Percentiles rank a stretch among this genome's conserved stretches.
These are phyloP conservation scores for Candida nemodendra DNA, from an alignment of 805 yeast genomes.

Conservation along the genomic window DNA sequence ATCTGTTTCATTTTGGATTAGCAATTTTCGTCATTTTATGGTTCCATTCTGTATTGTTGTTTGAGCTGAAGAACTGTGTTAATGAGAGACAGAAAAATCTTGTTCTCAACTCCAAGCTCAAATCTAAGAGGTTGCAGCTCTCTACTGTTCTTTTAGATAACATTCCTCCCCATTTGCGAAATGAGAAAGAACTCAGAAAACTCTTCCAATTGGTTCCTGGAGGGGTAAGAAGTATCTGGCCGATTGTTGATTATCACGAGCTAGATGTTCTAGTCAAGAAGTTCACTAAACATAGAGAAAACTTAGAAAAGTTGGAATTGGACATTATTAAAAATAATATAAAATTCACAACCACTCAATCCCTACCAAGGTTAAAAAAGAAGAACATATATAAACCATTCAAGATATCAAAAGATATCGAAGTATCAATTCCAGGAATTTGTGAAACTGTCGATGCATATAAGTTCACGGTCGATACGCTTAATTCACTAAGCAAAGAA, in stretches of 20 bases:
- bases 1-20: slow-evolving; percentile 63
- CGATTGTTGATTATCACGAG: slow-evolving; percentile 45
- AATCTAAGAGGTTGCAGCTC: slow-evolving; percentile 22
- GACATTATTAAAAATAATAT: slow-evolving; percentile 33
- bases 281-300: slow-evolving; percentile 29
- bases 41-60: slow-evolving; percentile 54
- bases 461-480: slow-evolving; percentile 13
- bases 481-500: slow-evolving; percentile 8
- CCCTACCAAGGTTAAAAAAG: slow-evolving; percentile 10
- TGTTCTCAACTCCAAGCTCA: slow-evolving; percentile 23
- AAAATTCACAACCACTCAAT: slow-evolving; percentile 11
- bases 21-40: slow-evolving; percentile 52
- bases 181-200: slow-evolving; percentile 26
- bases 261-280: slow-evolving; percentile 33
- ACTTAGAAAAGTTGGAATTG: slow-evolving; percentile 41
- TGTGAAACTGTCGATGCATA: slow-evolving; percentile 20
- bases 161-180: slow-evolving; percentile 40
- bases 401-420: slow-evolving; percentile 8
- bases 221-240: slow-evolving; percentile 58
- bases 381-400: slow-evolving; percentile 23
- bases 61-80: slow-evolving; percentile 55
- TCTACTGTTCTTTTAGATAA: slow-evolving; percentile 40
- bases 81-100: slow-evolving; percentile 46
- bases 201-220: slow-evolving; percentile 48
- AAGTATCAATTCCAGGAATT: slow-evolving; percentile 20